phyloP scores from a whole-genome alignment of 192 early-diverging fungal genomes.

The Coemansia sp. region DNA sequence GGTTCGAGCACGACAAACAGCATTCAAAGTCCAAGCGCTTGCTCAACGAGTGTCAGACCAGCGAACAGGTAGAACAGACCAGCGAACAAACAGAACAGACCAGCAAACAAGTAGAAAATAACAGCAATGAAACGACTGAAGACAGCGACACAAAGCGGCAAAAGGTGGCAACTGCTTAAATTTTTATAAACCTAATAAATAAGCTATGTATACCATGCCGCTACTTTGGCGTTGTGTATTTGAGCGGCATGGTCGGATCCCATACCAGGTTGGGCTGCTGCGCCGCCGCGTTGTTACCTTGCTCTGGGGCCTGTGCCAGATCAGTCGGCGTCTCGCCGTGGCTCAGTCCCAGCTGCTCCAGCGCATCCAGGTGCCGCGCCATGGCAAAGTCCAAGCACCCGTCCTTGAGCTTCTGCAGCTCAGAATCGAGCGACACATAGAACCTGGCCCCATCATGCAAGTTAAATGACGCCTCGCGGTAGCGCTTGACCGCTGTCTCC shows the following conservation, averaged over 20 bases:
- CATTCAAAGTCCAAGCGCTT: slow-evolving; percentile 43
- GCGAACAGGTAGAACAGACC: not conserved
- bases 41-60: slow-evolving; percentile 37
- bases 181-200: not conserved
- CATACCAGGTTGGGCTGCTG: slow-evolving; percentile 31
- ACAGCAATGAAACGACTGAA: not conserved
- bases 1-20: slow-evolving; percentile 54
- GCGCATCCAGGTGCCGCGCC: slow-evolving; percentile 65
- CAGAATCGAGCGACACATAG: slow-evolving; percentile 67
- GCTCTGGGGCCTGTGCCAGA: slow-evolving; percentile 22
- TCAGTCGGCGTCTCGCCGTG: slow-evolving; percentile 27
- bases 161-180: slow-evolving; percentile 8
- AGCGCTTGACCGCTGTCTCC: slow-evolving; percentile 72
- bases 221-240: slow-evolving; percentile 30
- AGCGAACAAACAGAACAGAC: not conserved
- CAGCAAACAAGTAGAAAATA: no score
- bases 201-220: not conserved
- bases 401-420: slow-evolving; percentile 60
- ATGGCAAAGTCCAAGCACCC: slow-evolving; percentile 72
- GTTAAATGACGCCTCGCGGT: slow-evolving; percentile 71
- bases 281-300: not conserved
- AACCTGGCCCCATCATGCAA: slow-evolving; percentile 75
- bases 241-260: slow-evolving; percentile 49
- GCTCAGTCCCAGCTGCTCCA: slow-evolving; percentile 48
- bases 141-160: slow-evolving; percentile 18